These are phyloP conservation scores for Camellia lanceoleosa DNA, from an alignment of 148 eudicot species.

Conservation along the genomic window DNA sequence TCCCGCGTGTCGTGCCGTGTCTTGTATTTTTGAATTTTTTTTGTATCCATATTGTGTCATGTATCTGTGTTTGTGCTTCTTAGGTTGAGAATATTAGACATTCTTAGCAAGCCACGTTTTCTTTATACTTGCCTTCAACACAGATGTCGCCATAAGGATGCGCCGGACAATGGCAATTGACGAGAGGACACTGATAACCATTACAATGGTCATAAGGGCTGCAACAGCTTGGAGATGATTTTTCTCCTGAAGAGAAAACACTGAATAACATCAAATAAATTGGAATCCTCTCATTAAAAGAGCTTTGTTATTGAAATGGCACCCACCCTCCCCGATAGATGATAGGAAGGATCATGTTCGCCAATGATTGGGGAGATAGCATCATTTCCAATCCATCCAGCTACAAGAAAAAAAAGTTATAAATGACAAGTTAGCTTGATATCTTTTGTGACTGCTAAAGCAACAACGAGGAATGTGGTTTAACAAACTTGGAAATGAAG, in stretches of 20 bases:
- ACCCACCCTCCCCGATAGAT: conserved; percentile 55
- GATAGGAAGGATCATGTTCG: conserved; percentile 47
- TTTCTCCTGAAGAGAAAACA: conserved; percentile 28
- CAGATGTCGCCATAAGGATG: conserved; percentile 60
- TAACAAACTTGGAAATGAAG: background rate
- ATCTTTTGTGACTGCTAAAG: background rate
- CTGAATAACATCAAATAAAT: background rate
- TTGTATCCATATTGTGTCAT: too few species aligned
- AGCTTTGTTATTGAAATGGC: background rate
- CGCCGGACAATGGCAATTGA: conserved; percentile 56
- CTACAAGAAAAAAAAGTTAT: conserved; percentile 23
- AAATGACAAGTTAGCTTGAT: background rate
- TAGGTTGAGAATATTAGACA: too few species aligned
- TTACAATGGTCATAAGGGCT: conserved; percentile 46
- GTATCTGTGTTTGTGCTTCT: too few species aligned
- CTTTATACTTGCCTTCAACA: conserved; percentile 46
- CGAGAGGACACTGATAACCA: conserved; percentile 47
- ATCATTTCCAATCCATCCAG: conserved; percentile 65
- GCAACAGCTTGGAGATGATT: conserved; percentile 50
- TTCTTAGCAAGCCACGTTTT: background rate
- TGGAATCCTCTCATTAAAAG: background rate
- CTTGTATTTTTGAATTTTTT: too few species aligned
- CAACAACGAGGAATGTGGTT: background rate
- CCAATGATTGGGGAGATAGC: conserved; percentile 52
- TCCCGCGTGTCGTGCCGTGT: too few species aligned